phyloP scores from a whole-genome alignment of 495 filamentous ascomycete genomes.

The Podospora pseudoanserina region DNA sequence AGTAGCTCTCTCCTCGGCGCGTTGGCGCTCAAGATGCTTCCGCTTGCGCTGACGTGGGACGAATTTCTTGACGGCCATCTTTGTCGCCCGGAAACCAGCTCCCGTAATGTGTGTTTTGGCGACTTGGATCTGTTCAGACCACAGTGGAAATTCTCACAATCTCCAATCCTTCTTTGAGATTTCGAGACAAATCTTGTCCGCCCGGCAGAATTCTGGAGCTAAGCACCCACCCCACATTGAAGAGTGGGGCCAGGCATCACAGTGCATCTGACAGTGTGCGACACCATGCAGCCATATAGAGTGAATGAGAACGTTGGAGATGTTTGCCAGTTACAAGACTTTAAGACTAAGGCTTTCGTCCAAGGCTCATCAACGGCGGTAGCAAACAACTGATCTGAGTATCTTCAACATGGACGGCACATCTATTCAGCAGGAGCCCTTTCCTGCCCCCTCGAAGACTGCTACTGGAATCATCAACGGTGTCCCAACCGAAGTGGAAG shows the following conservation, averaged over 20 bases:
- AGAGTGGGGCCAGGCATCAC: constrained; percentile 6
- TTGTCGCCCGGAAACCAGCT: constrained; percentile 5
- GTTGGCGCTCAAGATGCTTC: constrained; percentile 54
- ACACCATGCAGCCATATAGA: neutral
- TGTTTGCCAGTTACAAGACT: neutral
- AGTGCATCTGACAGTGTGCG: constrained; percentile 9
- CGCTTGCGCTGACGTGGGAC: constrained; percentile 79
- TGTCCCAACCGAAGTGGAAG: constrained; percentile 66
- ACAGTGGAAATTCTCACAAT: neutral
- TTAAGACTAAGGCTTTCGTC: neutral
- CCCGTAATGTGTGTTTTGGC: constrained; percentile 2
- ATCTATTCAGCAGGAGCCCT: constrained; percentile 46
- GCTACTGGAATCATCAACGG: constrained; percentile 62
- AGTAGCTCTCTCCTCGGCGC: constrained; percentile 41
- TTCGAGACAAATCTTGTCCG: constrained; percentile 42
- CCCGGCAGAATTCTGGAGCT: constrained; percentile 44
- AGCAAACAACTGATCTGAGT: neutral
- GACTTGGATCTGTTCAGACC: neutral
- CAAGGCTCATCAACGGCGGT: neutral
- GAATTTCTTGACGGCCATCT: constrained; percentile 61
- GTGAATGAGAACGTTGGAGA: neutral
- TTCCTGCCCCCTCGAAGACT: constrained; percentile 72
- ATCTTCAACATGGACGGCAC: constrained; percentile 24
- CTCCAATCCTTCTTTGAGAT: neutral
- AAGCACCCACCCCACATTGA: constrained; percentile 9